Evolutionary conservation across 495 filamentous ascomycete genomes (phyloP).

Genomic region (Podospora anserina): DNA sequence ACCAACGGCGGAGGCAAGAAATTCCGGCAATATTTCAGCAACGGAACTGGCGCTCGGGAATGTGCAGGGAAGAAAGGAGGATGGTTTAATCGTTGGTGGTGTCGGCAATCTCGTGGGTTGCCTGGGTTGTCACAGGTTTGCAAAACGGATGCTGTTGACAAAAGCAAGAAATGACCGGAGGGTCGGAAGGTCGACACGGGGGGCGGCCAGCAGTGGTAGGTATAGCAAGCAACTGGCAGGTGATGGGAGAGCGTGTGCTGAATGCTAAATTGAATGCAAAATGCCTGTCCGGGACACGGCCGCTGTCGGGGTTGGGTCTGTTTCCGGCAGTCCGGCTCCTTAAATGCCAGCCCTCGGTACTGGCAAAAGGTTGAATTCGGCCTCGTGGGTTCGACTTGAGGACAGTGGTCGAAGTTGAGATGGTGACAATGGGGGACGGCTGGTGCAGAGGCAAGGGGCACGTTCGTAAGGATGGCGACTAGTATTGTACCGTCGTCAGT

Average conservation of each 20-base stretch:
- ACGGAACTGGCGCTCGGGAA: conserved; percentile 29
- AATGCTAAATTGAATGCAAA: not conserved
- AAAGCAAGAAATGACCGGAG: not conserved
- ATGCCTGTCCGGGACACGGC: not conserved
- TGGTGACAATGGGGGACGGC: conserved; percentile 6
- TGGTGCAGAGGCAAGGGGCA: conserved; percentile 13
- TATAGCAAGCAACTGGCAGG: not conserved
- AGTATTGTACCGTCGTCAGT: conserved; percentile 26
- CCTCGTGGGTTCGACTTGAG: not conserved
- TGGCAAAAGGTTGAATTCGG: conserved; percentile 3
- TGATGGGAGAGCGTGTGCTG: no score
- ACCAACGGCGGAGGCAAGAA: conserved; percentile 25
- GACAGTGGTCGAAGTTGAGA: conserved; percentile 7
- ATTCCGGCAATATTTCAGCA: conserved; percentile 41
- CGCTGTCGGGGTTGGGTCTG: not conserved
- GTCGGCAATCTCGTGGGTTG: not conserved
- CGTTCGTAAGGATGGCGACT: conserved; percentile 22
- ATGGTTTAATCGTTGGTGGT: not conserved
- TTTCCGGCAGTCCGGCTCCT: conserved; percentile 1
- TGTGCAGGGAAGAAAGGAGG: not conserved
- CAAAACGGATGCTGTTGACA: not conserved
- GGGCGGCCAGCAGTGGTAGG: not conserved
- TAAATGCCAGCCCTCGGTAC: conserved; percentile 1
- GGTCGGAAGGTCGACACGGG: not conserved
- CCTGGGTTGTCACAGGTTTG: not conserved